Conservation (phyloP, 129 eudicot genomes). For the Arctium minus region DNA sequence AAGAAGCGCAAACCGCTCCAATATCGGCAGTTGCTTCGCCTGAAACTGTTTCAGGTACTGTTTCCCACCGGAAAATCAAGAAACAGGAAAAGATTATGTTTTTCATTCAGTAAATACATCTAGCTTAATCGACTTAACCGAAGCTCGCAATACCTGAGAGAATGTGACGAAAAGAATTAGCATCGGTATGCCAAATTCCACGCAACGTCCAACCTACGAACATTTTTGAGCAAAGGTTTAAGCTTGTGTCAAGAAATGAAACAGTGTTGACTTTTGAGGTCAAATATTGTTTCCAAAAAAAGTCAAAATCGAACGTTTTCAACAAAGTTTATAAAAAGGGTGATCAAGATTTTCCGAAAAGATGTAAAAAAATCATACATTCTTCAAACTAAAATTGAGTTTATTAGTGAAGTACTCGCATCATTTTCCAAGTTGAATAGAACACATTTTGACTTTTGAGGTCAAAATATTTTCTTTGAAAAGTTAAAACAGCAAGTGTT, state of each 20-base stretch:
- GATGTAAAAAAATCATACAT: neutral
- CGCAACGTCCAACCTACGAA: constrained; percentile 85
- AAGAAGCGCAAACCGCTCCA: constrained; percentile 91
- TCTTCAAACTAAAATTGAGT: neutral
- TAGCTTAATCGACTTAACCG: neutral
- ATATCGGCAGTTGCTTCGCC: constrained; percentile 62
- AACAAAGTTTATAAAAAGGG: neutral
- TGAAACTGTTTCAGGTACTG: constrained; percentile 96
- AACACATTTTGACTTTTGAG: neutral
- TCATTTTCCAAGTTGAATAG: constrained; percentile 4
- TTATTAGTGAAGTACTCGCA: neutral
- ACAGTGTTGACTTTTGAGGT: constrained; percentile 7
- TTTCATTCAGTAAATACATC: neutral
- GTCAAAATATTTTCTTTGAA: constrained; percentile 3
- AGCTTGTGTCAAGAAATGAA: neutral
- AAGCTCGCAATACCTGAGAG: constrained; percentile 62
- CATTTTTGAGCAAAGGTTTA: constrained; percentile 5
- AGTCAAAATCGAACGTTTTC: neutral
- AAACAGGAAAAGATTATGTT: neutral
- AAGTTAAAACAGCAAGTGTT: neutral
- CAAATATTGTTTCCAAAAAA: neutral
- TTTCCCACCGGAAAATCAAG: constrained; percentile 8
- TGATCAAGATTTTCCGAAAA: neutral
- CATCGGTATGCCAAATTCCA: constrained; percentile 95
- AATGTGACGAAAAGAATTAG: constrained; percentile 72